Percentiles rank a stretch among this genome's conserved stretches.
Evolutionary conservation across 805 yeast genomes (phyloP).

Genomic region (Candida endomychidarum): DNA sequence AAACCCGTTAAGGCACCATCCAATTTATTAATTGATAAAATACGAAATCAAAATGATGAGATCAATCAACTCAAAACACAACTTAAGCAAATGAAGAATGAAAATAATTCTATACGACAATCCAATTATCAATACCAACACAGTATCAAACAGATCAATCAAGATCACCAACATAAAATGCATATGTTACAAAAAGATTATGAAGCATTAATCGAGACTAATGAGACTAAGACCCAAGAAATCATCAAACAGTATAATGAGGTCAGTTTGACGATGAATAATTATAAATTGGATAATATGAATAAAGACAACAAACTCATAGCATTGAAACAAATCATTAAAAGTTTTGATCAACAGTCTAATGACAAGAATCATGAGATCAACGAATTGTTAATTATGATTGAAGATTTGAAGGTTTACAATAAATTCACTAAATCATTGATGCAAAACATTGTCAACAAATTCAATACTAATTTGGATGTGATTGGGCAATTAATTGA

Average conservation of each 20-base stretch:
- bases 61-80: conserved; percentile 10
- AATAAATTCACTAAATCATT: conserved; percentile 10
- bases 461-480: conserved; percentile 10
- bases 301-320: conserved; percentile 8
- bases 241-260: conserved; percentile 4
- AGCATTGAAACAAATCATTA: conserved; percentile 10
- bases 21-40: conserved; percentile 11
- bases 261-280: background rate
- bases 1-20: conserved; percentile 1
- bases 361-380: conserved; percentile 5
- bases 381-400: background rate
- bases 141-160: conserved; percentile 2
- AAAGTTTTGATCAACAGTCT: conserved; percentile 6
- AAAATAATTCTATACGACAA: conserved; percentile 14
- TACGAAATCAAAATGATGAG: conserved; percentile 12
- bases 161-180: background rate
- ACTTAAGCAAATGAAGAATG: conserved; percentile 13
- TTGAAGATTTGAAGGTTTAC: conserved; percentile 12
- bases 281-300: background rate
- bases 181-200: conserved; percentile 3
- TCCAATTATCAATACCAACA: conserved; percentile 12
- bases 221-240: background rate
- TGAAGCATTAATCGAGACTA: conserved; percentile 6
- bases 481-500: conserved; percentile 13
- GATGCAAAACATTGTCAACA: conserved; percentile 12